Evolutionary conservation across 1,284 basidiomycete species (phyloP), one percentile per base, ranked within the genome.

Genomic region (Cutaneotrichosporon spelunceum): DNA sequence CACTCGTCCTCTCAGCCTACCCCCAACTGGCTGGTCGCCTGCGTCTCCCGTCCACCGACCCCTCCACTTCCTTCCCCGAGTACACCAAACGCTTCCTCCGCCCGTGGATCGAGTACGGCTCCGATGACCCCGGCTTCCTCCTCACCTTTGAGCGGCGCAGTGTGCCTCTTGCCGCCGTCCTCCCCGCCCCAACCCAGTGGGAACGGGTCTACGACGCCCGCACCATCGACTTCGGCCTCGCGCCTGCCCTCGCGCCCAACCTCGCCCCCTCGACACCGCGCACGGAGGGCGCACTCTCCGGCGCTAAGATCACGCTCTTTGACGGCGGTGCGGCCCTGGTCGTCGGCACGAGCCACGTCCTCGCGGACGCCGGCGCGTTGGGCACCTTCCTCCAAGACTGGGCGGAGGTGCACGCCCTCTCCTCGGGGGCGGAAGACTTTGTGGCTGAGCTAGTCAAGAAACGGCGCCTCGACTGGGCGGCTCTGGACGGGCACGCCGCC

Each of bases 1-100:
- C 60, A n/a, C 48, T 53, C 16, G 76, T 76, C 5, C 67, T 82
- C 45, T 63, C 70, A 50, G 64, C 66, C 1, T 82, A 82, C 63
- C 79, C 81, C 1, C 79, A 81, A 45, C 81, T 78, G 73, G 66
- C 75, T 2, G 81, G 81, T 0, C 79, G 54, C 2, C 34, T 63
- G 14, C 42, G 54, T 10, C 23, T 59, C 11, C 21, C 57, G 0
- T 44, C n/a, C 3, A 26, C 34, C 4, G 24, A 21, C 14, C 47
- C 58, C 13, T 2, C 30, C 30, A 33, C 30, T 5, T 33, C 8
- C 6, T 57, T 47, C 4, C 48, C 52, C 4, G 36, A 47, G 2
- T 64, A 64, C 36, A 54, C 60, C 1, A 14, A n/a, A 23, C 59
- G 63, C 14, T 56, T 56, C 63, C 60, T 47, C 13, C 59, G 63